Percentiles rank a stretch among this genome's conserved stretches.
phyloP scores from a whole-genome alignment of 1,139 yeast genomes.

The Hyphopichia fennica region DNA sequence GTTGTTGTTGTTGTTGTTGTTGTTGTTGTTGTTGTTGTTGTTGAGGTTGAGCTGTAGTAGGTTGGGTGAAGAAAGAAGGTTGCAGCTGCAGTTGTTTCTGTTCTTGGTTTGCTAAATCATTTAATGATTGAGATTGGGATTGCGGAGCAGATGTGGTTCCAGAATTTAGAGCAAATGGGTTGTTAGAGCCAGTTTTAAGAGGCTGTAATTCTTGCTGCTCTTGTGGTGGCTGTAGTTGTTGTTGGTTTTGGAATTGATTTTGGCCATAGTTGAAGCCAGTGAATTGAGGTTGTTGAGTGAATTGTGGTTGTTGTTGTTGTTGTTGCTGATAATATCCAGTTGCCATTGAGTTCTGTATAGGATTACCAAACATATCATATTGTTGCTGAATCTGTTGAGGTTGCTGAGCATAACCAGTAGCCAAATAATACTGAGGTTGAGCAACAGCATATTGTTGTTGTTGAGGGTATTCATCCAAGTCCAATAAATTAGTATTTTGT shows the following conservation, averaged over 20 bases:
- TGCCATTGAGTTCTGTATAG: slow-evolving; percentile 56
- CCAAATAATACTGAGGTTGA: slow-evolving; percentile 19
- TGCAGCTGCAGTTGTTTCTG: slow-evolving; percentile 24
- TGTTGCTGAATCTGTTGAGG: slow-evolving; percentile 21
- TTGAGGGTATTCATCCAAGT: slow-evolving; percentile 46
- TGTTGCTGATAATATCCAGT: slow-evolving; percentile 46
- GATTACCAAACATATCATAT: slow-evolving; percentile 80
- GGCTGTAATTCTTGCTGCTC: slow-evolving; percentile 50
- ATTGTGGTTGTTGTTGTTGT: slow-evolving; percentile 21
- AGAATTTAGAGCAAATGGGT: slow-evolving; percentile 73
- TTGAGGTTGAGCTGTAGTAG: slow-evolving; percentile 9
- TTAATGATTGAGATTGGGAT: slow-evolving; percentile 24
- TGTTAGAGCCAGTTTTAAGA: slow-evolving; percentile 79
- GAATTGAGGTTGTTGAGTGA: slow-evolving; percentile 30
- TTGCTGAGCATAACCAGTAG: slow-evolving; percentile 29
- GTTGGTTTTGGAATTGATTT: slow-evolving; percentile 30
- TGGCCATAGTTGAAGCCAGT: slow-evolving; percentile 24
- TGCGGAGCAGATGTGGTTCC: slow-evolving; percentile 21
- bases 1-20: slow-evolving; percentile 24
- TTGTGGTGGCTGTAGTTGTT: slow-evolving; percentile 32
- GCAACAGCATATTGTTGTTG: slow-evolving; percentile 13
- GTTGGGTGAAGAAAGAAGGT: slow-evolving; percentile 21
- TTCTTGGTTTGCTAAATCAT: slow-evolving; percentile 24
- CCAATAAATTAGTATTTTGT: slow-evolving; percentile 54
- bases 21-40: slow-evolving; percentile 29